Evolutionary conservation across 495 filamentous ascomycete genomes (phyloP).

Genomic region (Neurospora pannonica): DNA sequence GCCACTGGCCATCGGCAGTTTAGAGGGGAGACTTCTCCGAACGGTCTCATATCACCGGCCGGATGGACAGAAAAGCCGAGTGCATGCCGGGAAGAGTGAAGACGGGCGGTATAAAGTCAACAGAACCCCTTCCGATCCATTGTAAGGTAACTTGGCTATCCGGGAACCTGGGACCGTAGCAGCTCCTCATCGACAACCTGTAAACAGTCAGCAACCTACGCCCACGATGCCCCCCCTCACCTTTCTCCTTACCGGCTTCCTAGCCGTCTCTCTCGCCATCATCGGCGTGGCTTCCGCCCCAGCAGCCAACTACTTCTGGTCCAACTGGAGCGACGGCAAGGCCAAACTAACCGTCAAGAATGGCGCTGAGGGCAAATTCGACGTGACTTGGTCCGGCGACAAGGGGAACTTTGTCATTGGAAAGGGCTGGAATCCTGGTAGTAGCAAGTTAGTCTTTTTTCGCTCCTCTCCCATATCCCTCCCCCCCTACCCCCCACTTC

Average conservation of each 20-base stretch:
- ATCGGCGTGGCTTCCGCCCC: neutral
- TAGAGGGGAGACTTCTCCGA: neutral
- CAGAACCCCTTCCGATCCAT: neutral
- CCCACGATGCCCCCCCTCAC: too few species aligned
- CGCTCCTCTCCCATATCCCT: neutral
- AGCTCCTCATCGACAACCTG: neutral
- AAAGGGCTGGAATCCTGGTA: slow-evolving; percentile 53
- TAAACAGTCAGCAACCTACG: too few species aligned
- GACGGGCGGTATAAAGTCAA: neutral
- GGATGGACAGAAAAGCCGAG: too few species aligned
- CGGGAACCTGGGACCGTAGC: neutral
- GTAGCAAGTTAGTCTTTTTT: slow-evolving; percentile 5
- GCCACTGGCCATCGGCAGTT: neutral
- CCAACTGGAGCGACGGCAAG: slow-evolving; percentile 56
- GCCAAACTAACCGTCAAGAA: slow-evolving; percentile 51
- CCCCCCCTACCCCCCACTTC: neutral
- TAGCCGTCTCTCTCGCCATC: neutral
- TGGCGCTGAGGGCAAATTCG: slow-evolving; percentile 45
- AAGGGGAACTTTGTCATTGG: slow-evolving; percentile 57
- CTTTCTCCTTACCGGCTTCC: neutral
- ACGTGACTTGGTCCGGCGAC: slow-evolving; percentile 44
- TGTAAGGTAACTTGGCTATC: neutral
- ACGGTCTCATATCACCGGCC: neutral
- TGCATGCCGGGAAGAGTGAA: too few species aligned
- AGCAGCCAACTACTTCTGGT: slow-evolving; percentile 44